Evolutionary conservation across 345 rosid genomes (phyloP).

Genomic region (Cardamine chenopodiifolia): DNA sequence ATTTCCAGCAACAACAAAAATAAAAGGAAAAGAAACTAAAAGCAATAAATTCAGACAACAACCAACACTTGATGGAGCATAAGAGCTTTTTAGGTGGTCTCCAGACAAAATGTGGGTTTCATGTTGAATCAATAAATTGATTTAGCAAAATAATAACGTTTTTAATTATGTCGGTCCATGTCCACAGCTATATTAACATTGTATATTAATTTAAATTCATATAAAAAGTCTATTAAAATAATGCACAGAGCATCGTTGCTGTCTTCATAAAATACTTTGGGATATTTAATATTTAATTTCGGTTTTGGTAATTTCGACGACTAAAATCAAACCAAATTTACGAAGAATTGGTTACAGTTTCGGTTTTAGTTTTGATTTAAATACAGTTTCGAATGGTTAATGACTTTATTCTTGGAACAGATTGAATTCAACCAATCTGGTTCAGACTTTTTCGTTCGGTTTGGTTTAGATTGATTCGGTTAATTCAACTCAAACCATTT

Average conservation of each 20-base stretch:
- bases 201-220: slow-evolving; percentile 15
- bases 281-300: background rate
- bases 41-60: slow-evolving; percentile 37
- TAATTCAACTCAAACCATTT: background rate
- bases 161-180: slow-evolving; percentile 37
- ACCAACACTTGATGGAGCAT: slow-evolving; percentile 36
- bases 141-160: slow-evolving; percentile 14
- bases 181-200: slow-evolving; percentile 22
- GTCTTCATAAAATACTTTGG: slow-evolving; percentile 15
- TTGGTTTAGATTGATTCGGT: background rate
- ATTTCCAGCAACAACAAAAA: background rate
- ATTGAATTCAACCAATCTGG: background rate
- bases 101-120: slow-evolving; percentile 43
- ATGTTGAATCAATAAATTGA: slow-evolving; percentile 32
- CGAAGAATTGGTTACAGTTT: background rate
- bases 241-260: slow-evolving; percentile 37
- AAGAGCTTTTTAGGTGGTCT: slow-evolving; percentile 20
- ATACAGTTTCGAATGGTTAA: background rate
- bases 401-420: background rate
- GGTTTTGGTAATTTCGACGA: background rate
- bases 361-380: background rate
- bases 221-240: background rate
- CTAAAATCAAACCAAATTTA: background rate
- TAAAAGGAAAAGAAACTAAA: background rate
- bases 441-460: background rate